Conservation (phyloP, 140 eudicot genomes). For the Stevia rebaudiana region DNA sequence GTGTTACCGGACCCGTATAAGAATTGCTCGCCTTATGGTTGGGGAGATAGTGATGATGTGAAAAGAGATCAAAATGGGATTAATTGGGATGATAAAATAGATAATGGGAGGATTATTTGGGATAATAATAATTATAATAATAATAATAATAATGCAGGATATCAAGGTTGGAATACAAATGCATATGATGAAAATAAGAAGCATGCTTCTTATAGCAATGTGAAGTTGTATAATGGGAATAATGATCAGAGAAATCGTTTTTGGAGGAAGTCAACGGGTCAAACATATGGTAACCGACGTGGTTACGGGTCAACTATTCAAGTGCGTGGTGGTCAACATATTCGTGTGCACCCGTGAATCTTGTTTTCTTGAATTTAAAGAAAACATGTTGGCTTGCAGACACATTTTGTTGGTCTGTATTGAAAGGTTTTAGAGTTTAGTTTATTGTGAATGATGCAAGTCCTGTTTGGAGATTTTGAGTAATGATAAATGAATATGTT, state of each 20-base stretch:
- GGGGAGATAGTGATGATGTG: slow-evolving; percentile 56
- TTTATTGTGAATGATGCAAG: not conserved
- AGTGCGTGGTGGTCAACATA: slow-evolving; percentile 29
- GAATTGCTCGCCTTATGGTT: slow-evolving; percentile 42
- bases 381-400: slow-evolving; percentile 11
- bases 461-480: not conserved
- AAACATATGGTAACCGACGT: slow-evolving; percentile 30
- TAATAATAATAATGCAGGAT: slow-evolving; percentile 15
- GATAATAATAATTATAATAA: not conserved
- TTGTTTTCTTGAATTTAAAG: too few relatives aligned
- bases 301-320: slow-evolving; percentile 26
- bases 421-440: too few relatives aligned
- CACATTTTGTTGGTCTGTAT: slow-evolving; percentile 1
- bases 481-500: not conserved
- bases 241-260: slow-evolving; percentile 2
- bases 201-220: slow-evolving; percentile 13
- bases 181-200: not conserved
- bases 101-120: slow-evolving; percentile 19
- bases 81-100: slow-evolving; percentile 24
- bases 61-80: slow-evolving; percentile 7
- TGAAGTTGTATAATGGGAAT: slow-evolving; percentile 24
- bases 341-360: slow-evolving; percentile 31
- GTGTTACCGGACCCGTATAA: slow-evolving; percentile 30
- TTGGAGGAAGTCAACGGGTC: slow-evolving; percentile 23
- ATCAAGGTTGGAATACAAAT: slow-evolving; percentile 25